phyloP scores from a whole-genome alignment of 108 stramenopile genomes.

The Cylindrotheca closterium region DNA sequence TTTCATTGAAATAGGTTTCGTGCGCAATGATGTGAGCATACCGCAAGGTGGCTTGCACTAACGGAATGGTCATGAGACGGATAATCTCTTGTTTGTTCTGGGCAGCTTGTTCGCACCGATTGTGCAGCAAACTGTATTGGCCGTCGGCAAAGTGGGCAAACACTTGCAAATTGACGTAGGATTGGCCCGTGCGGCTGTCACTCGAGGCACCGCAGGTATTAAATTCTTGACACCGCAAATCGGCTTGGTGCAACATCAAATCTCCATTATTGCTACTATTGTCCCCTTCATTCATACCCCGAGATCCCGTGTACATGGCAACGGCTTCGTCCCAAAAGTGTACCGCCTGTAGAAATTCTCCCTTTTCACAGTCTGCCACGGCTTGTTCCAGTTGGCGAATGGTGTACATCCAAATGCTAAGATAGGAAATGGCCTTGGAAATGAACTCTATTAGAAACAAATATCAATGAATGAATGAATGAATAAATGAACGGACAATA shows the following conservation, averaged over 20 bases:
- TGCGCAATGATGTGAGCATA: conserved; percentile 44
- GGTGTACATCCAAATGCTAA: conserved; percentile 65
- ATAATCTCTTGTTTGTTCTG: conserved; percentile 37
- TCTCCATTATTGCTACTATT: conserved; percentile 24
- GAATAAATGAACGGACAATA: no score
- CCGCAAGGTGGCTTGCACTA: conserved; percentile 64
- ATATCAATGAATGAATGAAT: no score
- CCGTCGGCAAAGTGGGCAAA: conserved; percentile 44
- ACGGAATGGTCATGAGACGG: conserved; percentile 57
- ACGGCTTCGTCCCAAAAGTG: conserved; percentile 71
- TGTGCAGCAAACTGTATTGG: conserved; percentile 32
- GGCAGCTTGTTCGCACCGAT: conserved; percentile 44
- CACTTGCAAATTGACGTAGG: conserved; percentile 55
- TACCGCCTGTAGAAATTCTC: conserved; percentile 40
- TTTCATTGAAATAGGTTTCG: conserved; percentile 25
- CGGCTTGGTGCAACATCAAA: conserved; percentile 40
- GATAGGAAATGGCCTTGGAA: conserved; percentile 51
- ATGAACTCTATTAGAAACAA: conserved; percentile 25
- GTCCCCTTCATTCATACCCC: conserved; percentile 30
- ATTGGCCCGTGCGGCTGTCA: conserved; percentile 35
- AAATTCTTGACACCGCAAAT: conserved; percentile 45
- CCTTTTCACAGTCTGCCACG: conserved; percentile 65
- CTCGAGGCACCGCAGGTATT: conserved; percentile 43
- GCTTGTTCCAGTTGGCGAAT: conserved; percentile 52
- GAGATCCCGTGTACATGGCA: conserved; percentile 61